Evolutionary conservation across 768 basidiomycete genomes (phyloP).

Genomic region (Leccinellum luteum): DNA sequence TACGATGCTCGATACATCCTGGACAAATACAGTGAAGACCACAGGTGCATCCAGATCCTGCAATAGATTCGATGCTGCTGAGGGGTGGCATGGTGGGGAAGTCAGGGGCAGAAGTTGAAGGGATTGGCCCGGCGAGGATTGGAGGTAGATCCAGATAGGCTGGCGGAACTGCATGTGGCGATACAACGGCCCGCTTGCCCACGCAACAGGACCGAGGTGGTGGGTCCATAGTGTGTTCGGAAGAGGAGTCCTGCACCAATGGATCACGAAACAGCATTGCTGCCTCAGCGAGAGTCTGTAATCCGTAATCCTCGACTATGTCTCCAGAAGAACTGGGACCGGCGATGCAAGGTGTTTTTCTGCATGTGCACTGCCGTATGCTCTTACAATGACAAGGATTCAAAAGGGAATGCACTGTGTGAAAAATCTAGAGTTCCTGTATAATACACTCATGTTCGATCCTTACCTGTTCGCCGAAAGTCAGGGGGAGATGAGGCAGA

Average conservation of each 20-base stretch:
- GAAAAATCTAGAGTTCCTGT: conserved; percentile 2
- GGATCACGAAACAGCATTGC: conserved; percentile 26
- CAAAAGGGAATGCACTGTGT: conserved; percentile 54
- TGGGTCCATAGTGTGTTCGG: conserved; percentile 5
- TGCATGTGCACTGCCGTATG: conserved; percentile 55
- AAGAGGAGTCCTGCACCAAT: conserved; percentile 3
- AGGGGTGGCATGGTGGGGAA: conserved; percentile 63
- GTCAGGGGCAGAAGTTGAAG: conserved; percentile 32
- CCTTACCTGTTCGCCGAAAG: conserved; percentile 50
- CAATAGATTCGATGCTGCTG: conserved; percentile 53
- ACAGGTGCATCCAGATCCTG: conserved; percentile 71
- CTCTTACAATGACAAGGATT: conserved; percentile 64
- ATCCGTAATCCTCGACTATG: conserved; percentile 15
- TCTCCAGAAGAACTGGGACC: conserved; percentile 3
- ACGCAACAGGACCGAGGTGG: conserved; percentile 23
- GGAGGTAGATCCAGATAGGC: conserved; percentile 49
- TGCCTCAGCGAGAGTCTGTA: conserved; percentile 38
- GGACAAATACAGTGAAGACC: conserved; percentile 69
- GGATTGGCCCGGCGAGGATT: conserved; percentile 32
- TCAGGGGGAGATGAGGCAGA: conserved; percentile 34
- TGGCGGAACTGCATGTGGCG: conserved; percentile 5
- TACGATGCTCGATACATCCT: conserved; percentile 71
- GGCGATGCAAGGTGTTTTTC: conserved; percentile 4
- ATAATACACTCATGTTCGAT: neutral
- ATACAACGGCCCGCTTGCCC: neutral